These are phyloP conservation scores for Sphenostylis stenocarpa DNA, from an alignment of 306 rosid species.

Conservation along the genomic window DNA sequence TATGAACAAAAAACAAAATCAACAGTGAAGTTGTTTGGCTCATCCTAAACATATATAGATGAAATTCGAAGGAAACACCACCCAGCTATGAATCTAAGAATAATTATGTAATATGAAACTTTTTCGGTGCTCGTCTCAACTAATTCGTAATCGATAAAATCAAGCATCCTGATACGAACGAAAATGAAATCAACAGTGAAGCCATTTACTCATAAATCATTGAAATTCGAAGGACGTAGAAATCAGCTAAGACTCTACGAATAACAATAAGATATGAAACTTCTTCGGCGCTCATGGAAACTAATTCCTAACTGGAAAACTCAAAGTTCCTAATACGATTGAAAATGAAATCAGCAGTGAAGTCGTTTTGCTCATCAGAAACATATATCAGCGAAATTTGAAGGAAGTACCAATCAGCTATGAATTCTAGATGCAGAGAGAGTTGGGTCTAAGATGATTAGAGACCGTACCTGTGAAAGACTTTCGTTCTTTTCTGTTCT, in stretches of 20 bases:
- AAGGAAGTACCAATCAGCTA: constrained; percentile 6
- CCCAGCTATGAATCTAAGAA: background rate
- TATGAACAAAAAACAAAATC: constrained; percentile 18
- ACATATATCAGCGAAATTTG: constrained; percentile 12
- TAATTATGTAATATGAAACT: background rate
- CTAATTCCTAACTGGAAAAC: constrained; percentile 17
- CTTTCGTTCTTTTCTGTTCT: background rate
- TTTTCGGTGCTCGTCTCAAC: background rate
- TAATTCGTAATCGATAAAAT: constrained; percentile 7
- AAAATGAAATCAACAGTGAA: constrained; percentile 21
- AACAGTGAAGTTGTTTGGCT: background rate
- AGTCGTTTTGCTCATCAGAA: constrained; percentile 15
- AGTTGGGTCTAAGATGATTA: background rate
- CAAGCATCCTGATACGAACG: background rate
- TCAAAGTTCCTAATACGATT: background rate
- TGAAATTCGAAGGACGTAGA: background rate
- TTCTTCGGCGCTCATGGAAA: background rate
- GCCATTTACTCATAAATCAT: background rate
- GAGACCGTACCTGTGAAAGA: constrained; percentile 11
- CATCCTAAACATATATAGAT: background rate
- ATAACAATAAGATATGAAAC: background rate
- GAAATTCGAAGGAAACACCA: constrained; percentile 6
- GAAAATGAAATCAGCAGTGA: constrained; percentile 17
- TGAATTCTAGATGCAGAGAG: constrained; percentile 9
- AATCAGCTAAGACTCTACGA: background rate